phyloP scores from a whole-genome alignment of 179 eudicot genomes.

The Patellifolia procumbens region DNA sequence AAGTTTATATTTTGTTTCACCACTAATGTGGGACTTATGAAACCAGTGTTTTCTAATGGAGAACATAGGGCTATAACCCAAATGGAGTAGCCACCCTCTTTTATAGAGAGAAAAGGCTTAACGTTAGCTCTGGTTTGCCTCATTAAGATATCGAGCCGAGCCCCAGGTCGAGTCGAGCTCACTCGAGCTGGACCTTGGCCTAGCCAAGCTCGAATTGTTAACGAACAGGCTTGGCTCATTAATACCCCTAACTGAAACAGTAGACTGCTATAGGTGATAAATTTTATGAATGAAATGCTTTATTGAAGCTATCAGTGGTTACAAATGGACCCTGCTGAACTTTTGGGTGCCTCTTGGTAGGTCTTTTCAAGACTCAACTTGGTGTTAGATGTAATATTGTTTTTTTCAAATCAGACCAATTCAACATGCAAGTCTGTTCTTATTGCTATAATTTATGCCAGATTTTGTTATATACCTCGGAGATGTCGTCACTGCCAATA shows the following conservation, averaged over 20 bases:
- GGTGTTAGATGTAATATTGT: not conserved
- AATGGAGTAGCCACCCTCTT: too few relatives aligned
- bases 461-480: conserved; percentile 84
- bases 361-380: not conserved
- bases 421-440: not conserved
- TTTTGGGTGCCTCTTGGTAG: not conserved
- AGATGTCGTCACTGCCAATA: conserved; percentile 78
- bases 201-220: too few relatives aligned
- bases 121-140: too few relatives aligned
- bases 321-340: not conserved
- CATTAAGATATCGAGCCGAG: too few relatives aligned
- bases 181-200: too few relatives aligned
- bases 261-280: not conserved
- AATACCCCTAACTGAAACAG: not conserved
- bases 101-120: too few relatives aligned
- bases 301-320: not conserved
- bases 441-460: conserved; percentile 36
- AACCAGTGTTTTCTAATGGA: too few relatives aligned
- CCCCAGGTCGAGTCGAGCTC: too few relatives aligned
- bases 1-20: too few relatives aligned
- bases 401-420: not conserved
- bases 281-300: not conserved
- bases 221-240: too few relatives aligned
- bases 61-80: too few relatives aligned
- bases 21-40: too few relatives aligned